Evolutionary conservation across 345 rosid genomes (phyloP), one percentile per base, ranked within the genome.

Genomic region (Adansonia digitata): DNA sequence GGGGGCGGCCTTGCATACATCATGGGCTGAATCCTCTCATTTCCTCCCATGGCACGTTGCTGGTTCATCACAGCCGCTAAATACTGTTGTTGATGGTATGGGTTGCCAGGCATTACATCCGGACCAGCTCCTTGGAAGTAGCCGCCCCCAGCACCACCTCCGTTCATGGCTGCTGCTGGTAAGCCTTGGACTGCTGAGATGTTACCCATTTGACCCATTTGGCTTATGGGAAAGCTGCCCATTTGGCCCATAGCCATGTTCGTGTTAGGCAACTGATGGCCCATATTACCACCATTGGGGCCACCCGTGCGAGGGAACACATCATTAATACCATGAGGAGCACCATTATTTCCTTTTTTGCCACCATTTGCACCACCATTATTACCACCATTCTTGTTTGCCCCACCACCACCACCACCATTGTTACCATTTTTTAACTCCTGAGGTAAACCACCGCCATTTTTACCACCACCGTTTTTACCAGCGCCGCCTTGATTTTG

Each of bases 1-100:
- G 97, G 85, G 0, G 94, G 97, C 31, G 89, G 97, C 82, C 91
- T 85, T 3, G 97, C 97, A 29, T 92, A 92, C 94, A 92, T 92
- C 91, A 94, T 79, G n/a, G 87, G 98, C 77, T 92, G 97, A 85
- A 88, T 92, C 83, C 98, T 83, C 59, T 92, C 97, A 24, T 87
- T 89, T 2, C 95, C 98, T 1, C 94, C 98, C 86, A 86, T 85
- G 0, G 93, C 91, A 26, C 94, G 85, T 72, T 92, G 97, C 74
- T 94, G 98, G 82, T 91, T 90, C 97, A 94, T 92, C 79, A 93
- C 59, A 0, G 94, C 91, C 7, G 90, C 88, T 73, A 93, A 27
- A 77, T 87, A 85, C 60, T 81, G 86, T 29, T 81, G 97, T 52
- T 85, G 93, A 2, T 87, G 86, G 75, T 85, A 88, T 0, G 93